Evolutionary conservation across 176 grass and related monocot genomes (phyloP).

Genomic region (Oryza punctata): DNA sequence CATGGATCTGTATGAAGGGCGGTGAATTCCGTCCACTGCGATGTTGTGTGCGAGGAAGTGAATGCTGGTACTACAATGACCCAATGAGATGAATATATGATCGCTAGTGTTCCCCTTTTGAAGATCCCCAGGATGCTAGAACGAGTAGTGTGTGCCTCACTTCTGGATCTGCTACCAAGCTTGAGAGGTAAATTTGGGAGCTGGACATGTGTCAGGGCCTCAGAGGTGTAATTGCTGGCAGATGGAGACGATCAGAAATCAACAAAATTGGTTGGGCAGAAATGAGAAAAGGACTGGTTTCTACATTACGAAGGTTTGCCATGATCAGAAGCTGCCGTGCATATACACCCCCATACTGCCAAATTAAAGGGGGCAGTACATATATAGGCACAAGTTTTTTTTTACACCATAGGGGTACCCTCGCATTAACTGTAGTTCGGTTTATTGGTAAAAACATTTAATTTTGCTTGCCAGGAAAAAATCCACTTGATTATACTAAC

Average conservation of each 20-base stretch:
- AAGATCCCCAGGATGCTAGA: conserved; percentile 50
- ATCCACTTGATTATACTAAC: not conserved
- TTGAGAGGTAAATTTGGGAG: conserved; percentile 41
- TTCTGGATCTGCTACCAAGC: conserved; percentile 22
- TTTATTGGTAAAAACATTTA: not conserved
- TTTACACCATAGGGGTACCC: not conserved
- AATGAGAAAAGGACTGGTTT: not conserved
- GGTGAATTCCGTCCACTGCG: conserved; percentile 2
- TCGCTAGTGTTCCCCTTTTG: conserved; percentile 29
- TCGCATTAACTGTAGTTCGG: not conserved
- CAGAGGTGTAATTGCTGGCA: conserved; percentile 25
- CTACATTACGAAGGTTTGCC: not conserved
- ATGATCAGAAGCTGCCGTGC: not conserved
- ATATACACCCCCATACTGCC: not conserved
- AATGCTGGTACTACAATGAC: conserved; percentile 33
- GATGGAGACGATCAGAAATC: conserved; percentile 20
- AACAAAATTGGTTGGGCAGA: not conserved
- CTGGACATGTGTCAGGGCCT: conserved; percentile 14
- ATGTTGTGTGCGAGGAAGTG: conserved; percentile 19
- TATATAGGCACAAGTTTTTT: not conserved
- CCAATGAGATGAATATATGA: not conserved
- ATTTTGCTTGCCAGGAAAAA: not conserved
- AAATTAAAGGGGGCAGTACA: not conserved
- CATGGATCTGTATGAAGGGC: conserved; percentile 14
- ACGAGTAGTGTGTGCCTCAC: conserved; percentile 6